These are phyloP conservation scores for Ustilago crameri DNA, from an alignment of 1,284 basidiomycete species.

Conservation along the genomic window DNA sequence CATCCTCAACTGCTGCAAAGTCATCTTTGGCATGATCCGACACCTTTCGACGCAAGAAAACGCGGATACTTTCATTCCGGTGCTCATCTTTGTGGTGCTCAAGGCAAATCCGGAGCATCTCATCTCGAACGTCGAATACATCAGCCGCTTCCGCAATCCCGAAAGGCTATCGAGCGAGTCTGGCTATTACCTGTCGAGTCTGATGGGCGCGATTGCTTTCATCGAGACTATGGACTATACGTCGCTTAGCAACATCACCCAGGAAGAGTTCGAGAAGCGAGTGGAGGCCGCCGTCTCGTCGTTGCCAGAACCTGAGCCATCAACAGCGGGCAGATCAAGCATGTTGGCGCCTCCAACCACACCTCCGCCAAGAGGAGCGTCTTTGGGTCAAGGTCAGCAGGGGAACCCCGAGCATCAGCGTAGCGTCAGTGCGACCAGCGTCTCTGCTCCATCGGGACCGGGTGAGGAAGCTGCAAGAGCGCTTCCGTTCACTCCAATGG, in stretches of 20 bases:
- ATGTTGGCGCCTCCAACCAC: constrained; percentile 20
- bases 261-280: constrained; percentile 84
- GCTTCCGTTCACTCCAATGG: constrained; percentile 47
- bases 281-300: constrained; percentile 54
- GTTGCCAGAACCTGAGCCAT: constrained; percentile 34
- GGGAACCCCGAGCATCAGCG: constrained; percentile 31
- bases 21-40: constrained; percentile 95
- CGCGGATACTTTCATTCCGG: constrained; percentile 90
- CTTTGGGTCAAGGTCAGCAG: constrained; percentile 16
- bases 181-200: constrained; percentile 94
- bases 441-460: constrained; percentile 37
- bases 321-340: constrained; percentile 2
- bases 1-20: constrained; percentile 97
- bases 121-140: constrained; percentile 90
- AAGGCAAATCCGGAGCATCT: constrained; percentile 92
- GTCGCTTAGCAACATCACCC: constrained; percentile 87
- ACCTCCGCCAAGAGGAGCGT: constrained; percentile 22
- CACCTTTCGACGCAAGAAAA: constrained; percentile 73
- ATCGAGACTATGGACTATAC: constrained; percentile 97
- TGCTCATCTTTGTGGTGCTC: constrained; percentile 92
- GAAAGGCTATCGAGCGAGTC: constrained; percentile 90
- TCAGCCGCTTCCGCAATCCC: constrained; percentile 91
- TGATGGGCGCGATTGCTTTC: constrained; percentile 83
- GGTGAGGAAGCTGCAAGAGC: constrained; percentile 56
- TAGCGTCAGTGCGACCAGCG: constrained; percentile 40